These are phyloP conservation scores for Achaetomiella virescens DNA, from an alignment of 495 filamentous ascomycete species.

Conservation along the genomic window DNA sequence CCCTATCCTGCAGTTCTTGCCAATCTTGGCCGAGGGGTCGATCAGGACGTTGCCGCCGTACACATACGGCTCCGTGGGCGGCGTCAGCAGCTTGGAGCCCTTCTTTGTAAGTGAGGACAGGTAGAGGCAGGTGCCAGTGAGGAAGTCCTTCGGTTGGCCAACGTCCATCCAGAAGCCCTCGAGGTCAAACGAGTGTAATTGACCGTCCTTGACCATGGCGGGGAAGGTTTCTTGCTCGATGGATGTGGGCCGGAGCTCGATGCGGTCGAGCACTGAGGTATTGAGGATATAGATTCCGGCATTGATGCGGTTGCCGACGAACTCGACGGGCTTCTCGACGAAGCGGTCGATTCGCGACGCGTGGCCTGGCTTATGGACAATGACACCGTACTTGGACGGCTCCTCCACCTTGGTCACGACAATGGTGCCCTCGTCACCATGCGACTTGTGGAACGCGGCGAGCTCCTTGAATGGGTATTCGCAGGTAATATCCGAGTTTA, in stretches of 20 bases:
- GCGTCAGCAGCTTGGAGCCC: slow-evolving; percentile 75
- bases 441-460: slow-evolving; percentile 79
- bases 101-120: slow-evolving; percentile 90
- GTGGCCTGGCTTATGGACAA: slow-evolving; percentile 95
- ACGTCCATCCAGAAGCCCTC: slow-evolving; percentile 99
- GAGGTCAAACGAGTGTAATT: slow-evolving; percentile 95
- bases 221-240: slow-evolving; percentile 99
- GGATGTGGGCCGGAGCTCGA: slow-evolving; percentile 95
- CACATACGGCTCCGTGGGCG: slow-evolving; percentile 71
- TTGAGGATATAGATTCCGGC: slow-evolving; percentile 99
- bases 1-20: slow-evolving; percentile 96
- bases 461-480: slow-evolving; percentile 93
- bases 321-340: slow-evolving; percentile 99
- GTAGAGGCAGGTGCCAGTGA: slow-evolving; percentile 94
- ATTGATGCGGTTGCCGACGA: slow-evolving; percentile 99
- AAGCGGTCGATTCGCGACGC: slow-evolving; percentile 93
- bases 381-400: slow-evolving; percentile 97
- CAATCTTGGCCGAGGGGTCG: slow-evolving; percentile 91
- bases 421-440: slow-evolving; percentile 96
- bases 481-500: slow-evolving; percentile 98
- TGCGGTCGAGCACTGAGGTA: slow-evolving; percentile 80
- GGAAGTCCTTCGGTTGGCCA: slow-evolving; percentile 97
- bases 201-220: slow-evolving; percentile 80
- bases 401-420: slow-evolving; percentile 99
- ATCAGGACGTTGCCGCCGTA: slow-evolving; percentile 96